Evolutionary conservation across 2,329 filamentous ascomycete species (phyloP).

Genomic region (Plectosphaerella sp.): DNA sequence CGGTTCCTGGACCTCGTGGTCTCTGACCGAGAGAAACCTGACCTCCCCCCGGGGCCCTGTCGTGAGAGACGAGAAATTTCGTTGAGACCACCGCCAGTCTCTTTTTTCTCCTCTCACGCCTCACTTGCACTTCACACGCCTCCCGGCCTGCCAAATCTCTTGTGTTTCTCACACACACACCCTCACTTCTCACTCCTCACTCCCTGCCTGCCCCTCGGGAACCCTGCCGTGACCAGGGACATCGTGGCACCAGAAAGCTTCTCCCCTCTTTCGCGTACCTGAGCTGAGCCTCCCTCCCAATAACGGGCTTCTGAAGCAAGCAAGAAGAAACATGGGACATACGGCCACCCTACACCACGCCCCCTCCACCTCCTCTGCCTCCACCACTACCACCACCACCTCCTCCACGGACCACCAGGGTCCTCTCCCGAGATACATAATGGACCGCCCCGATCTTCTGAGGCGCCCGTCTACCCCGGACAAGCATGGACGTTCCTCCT

Average conservation of each 20-base stretch:
- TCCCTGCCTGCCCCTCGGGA: background rate
- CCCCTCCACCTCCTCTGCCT: constrained; percentile 19
- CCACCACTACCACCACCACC: constrained; percentile 9
- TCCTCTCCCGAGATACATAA: constrained; percentile 17
- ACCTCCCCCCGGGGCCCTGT: background rate
- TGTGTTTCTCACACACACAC: background rate
- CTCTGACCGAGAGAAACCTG: background rate
- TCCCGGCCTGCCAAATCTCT: background rate
- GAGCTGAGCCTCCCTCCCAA: no score
- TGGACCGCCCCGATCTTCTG: constrained; percentile 18
- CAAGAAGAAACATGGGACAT: background rate
- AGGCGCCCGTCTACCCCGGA: constrained; percentile 23
- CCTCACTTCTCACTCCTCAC: background rate
- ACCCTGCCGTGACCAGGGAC: background rate
- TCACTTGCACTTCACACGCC: background rate
- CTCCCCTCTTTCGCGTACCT: no score
- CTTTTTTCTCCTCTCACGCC: background rate
- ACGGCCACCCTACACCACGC: constrained; percentile 11
- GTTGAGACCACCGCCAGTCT: background rate
- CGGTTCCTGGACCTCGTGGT: constrained; percentile 2
- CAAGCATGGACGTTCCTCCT: constrained; percentile 46
- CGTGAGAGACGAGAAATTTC: background rate
- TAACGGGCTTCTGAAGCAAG: no score
- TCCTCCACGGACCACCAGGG: constrained; percentile 4
- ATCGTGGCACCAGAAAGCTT: no score